Evolutionary conservation across 176 grass and related monocot species (phyloP).

Genomic region (Phragmites australis): DNA sequence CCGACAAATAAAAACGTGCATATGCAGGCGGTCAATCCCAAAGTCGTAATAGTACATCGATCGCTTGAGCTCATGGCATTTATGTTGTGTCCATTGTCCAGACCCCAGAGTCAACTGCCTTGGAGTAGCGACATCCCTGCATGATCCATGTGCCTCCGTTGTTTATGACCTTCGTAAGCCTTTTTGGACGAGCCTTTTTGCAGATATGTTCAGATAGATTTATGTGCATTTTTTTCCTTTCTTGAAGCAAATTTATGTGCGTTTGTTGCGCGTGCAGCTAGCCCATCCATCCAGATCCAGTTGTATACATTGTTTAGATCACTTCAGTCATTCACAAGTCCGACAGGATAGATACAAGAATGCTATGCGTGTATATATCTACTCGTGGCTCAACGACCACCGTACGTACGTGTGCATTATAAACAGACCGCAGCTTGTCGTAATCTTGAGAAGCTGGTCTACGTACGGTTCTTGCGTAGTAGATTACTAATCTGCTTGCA

Average conservation of each 20-base stretch:
- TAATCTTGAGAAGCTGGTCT: neutral
- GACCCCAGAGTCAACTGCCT: no score
- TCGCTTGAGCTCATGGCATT: no score
- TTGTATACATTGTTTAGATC: neutral
- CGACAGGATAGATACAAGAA: neutral
- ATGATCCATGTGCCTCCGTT: constrained; percentile 4
- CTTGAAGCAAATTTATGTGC: no score
- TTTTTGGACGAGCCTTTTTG: constrained; percentile 30
- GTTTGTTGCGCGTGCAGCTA: neutral
- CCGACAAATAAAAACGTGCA: neutral
- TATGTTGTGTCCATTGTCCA: neutral
- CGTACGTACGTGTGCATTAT: neutral
- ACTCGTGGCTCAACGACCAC: neutral
- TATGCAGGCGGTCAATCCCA: neutral
- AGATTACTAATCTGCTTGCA: neutral
- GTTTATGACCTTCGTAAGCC: constrained; percentile 32
- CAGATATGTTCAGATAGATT: neutral
- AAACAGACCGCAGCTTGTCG: neutral
- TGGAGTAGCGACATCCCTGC: neutral
- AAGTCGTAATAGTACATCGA: no score
- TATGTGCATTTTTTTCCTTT: no score
- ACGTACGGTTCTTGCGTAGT: constrained; percentile 3
- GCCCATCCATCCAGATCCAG: no score
- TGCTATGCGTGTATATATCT: neutral
- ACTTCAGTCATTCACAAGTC: constrained; percentile 8